Evolutionary conservation across 441 rosid species (phyloP).

Genomic region (Corymbia citriodora): DNA sequence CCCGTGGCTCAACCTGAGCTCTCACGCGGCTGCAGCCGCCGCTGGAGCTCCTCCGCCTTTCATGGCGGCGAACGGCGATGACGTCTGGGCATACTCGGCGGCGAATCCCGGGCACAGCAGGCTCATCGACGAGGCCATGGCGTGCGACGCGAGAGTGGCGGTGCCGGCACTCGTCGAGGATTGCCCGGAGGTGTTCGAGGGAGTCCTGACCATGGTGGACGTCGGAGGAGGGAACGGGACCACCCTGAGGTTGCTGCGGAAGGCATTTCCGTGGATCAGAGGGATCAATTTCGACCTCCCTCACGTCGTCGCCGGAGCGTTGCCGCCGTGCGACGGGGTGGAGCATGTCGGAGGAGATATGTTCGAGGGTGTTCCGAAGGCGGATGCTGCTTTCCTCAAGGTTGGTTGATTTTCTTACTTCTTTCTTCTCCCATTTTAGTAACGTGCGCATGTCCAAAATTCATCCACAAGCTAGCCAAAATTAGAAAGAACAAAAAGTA

Average conservation of each 20-base stretch:
- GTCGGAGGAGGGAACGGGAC: constrained; percentile 76
- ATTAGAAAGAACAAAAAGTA: too few relatives aligned
- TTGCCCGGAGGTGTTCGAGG: constrained; percentile 49
- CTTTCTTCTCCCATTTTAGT: too few relatives aligned
- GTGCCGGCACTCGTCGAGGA: constrained; percentile 27
- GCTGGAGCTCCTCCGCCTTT: constrained; percentile 24
- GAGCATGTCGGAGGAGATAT: constrained; percentile 45
- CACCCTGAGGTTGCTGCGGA: constrained; percentile 31
- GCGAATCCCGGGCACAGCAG: constrained; percentile 27
- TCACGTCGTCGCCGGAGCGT: constrained; percentile 35
- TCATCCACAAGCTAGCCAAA: neutral
- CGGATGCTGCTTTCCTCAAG: constrained; percentile 39
- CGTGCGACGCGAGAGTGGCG: constrained; percentile 35
- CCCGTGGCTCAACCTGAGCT: constrained; percentile 51
- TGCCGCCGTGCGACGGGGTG: constrained; percentile 17
- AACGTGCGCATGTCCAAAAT: neutral
- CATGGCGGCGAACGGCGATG: constrained; percentile 39
- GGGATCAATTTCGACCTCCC: constrained; percentile 75
- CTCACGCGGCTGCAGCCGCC: constrained; percentile 7
- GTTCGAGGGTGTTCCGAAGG: constrained; percentile 33
- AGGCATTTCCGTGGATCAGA: constrained; percentile 48
- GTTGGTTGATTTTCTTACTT: neutral
- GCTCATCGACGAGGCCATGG: constrained; percentile 60
- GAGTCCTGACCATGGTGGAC: constrained; percentile 49
- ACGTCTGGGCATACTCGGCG: constrained; percentile 43